These are phyloP conservation scores for Dothistroma septosporum DNA, from an alignment of 2,329 filamentous ascomycete species.

Conservation along the genomic window DNA sequence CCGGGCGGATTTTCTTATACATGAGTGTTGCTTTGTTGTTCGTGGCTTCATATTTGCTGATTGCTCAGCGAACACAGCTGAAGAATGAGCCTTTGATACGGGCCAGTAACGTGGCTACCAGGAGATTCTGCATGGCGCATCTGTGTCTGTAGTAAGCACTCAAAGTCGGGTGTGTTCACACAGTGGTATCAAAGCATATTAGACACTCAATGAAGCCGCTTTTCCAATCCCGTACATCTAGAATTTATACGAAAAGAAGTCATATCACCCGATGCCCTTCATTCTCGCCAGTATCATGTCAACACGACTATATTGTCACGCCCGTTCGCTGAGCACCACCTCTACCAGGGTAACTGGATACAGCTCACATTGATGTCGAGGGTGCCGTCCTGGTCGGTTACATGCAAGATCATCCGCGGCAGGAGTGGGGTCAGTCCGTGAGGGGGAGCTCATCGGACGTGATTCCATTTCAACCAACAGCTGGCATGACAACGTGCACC, in stretches of 20 bases:
- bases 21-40: not conserved
- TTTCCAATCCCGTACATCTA: not conserved
- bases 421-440: not conserved
- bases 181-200: too few relatives aligned
- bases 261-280: not conserved
- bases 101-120: too few relatives aligned
- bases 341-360: slow-evolving; percentile 6
- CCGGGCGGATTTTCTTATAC: not conserved
- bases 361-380: slow-evolving; percentile 12
- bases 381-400: slow-evolving; percentile 13
- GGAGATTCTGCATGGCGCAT: too few relatives aligned
- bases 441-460: not conserved
- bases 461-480: not conserved
- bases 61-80: too few relatives aligned
- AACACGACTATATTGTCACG: not conserved
- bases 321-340: not conserved
- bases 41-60: not conserved
- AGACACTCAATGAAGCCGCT: not conserved
- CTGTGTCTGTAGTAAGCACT: too few relatives aligned
- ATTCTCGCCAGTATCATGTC: not conserved
- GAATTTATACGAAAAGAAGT: not conserved
- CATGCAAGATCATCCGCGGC: not conserved
- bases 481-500: not conserved
- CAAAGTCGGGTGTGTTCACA: too few relatives aligned
- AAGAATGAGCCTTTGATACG: too few relatives aligned